These are phyloP conservation scores for Scheffersomyces stambukii DNA, from an alignment of 1,139 yeast species.

Conservation along the genomic window DNA sequence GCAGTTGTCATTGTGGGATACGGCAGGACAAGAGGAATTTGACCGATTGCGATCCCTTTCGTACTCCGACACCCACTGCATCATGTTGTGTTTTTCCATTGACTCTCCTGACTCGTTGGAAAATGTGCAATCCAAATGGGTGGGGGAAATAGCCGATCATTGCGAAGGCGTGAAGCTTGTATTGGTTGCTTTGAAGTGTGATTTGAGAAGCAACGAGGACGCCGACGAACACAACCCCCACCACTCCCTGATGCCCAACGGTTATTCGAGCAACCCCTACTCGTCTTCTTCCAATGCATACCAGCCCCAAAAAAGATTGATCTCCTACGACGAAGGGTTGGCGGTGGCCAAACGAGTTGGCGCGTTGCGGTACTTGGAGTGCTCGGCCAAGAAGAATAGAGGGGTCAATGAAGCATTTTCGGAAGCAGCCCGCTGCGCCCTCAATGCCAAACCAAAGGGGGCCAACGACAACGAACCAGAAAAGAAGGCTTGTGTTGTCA, in stretches of 20 bases:
- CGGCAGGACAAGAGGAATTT: slow-evolving; percentile 98
- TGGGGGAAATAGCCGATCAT: slow-evolving; percentile 92
- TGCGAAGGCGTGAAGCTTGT: slow-evolving; percentile 96
- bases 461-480: slow-evolving; percentile 50
- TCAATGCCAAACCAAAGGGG: slow-evolving; percentile 84
- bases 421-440: slow-evolving; percentile 94
- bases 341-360: slow-evolving; percentile 79
- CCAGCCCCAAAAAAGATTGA: slow-evolving; percentile 49
- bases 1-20: slow-evolving; percentile 93
- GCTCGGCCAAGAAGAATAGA: slow-evolving; percentile 88
- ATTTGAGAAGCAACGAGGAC: slow-evolving; percentile 58
- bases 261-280: slow-evolving; percentile 7
- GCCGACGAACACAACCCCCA: slow-evolving; percentile 33
- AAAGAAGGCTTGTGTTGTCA: slow-evolving; percentile 37
- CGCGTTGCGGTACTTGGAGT: slow-evolving; percentile 81
- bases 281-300: slow-evolving; percentile 20
- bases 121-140: slow-evolving; percentile 93
- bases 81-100: slow-evolving; percentile 92
- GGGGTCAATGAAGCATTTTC: slow-evolving; percentile 97
- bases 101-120: slow-evolving; percentile 93
- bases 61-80: slow-evolving; percentile 93
- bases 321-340: slow-evolving; percentile 38
- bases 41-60: slow-evolving; percentile 46
- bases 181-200: slow-evolving; percentile 91
- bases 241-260: too few species aligned